A percentile compares a stretch with the other conserved stretches of the same genome.
phyloP scores from a whole-genome alignment of 75 land plant species.

The Gnetum montanum region DNA sequence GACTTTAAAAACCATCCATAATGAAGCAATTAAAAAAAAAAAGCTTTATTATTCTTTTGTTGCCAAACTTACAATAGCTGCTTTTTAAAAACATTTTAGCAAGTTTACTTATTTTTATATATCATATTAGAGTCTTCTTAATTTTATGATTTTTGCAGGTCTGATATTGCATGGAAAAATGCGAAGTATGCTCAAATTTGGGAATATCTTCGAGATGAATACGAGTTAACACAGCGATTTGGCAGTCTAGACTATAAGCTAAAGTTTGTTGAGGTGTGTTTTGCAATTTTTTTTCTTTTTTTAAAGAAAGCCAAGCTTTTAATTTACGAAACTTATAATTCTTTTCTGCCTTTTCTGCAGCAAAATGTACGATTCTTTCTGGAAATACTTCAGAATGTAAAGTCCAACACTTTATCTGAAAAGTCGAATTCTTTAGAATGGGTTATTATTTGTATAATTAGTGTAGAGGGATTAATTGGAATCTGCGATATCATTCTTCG shows the following conservation, averaged over 20 bases:
- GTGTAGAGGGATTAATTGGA: slow-evolving; percentile 45
- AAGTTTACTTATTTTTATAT: too few species aligned
- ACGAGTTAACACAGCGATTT: slow-evolving; percentile 63
- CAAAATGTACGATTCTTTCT: slow-evolving; percentile 65
- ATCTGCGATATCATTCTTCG: slow-evolving; percentile 52
- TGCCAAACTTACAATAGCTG: too few species aligned
- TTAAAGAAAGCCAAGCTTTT: too few species aligned
- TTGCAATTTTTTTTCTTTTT: not conserved
- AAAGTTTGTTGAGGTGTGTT: slow-evolving; percentile 80
- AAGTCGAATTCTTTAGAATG: slow-evolving; percentile 63
- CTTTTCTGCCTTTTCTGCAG: slow-evolving; percentile 25
- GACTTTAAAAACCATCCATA: too few species aligned
- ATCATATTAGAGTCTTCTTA: not conserved
- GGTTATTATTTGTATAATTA: slow-evolving; percentile 46
- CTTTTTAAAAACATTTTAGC: too few species aligned
- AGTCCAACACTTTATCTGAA: too few species aligned
- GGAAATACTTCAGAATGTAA: slow-evolving; percentile 62
- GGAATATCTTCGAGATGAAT: slow-evolving; percentile 72
- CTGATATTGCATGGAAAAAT: slow-evolving; percentile 80
- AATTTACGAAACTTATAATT: too few species aligned
- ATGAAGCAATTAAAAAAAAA: too few species aligned
- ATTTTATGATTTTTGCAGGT: slow-evolving; percentile 22
- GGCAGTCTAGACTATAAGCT: slow-evolving; percentile 76
- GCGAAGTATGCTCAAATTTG: slow-evolving; percentile 76
- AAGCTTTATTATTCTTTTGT: too few species aligned